phyloP scores from a whole-genome alignment of 1,284 basidiomycete genomes.

The Mycena sp. region DNA sequence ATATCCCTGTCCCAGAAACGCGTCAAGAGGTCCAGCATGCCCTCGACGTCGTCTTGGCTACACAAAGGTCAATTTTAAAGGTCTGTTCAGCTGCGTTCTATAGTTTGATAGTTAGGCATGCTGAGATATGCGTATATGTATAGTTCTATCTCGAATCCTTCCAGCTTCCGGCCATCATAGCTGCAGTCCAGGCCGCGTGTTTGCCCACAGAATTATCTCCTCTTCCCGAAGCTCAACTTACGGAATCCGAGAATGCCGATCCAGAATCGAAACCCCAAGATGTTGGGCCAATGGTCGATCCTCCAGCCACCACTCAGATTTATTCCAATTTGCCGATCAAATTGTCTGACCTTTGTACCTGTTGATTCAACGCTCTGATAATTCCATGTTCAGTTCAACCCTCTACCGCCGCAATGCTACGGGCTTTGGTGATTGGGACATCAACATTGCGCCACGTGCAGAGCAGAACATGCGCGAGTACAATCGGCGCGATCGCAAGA shows the following conservation, averaged over 20 bases:
- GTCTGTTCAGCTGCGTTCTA: neutral
- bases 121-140: slow-evolving; percentile 18
- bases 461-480: slow-evolving; percentile 52
- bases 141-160: no score
- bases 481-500: slow-evolving; percentile 50
- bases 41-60: neutral
- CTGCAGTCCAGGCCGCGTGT: no score
- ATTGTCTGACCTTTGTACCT: neutral
- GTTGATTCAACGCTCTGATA: neutral
- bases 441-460: slow-evolving; percentile 57
- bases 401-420: slow-evolving; percentile 6
- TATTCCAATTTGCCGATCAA: slow-evolving; percentile 16
- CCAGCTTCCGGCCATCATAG: no score
- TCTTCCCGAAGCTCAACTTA: neutral
- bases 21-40: slow-evolving; percentile 12
- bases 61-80: slow-evolving; percentile 14
- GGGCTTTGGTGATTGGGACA: slow-evolving; percentile 63
- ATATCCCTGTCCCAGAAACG: slow-evolving; percentile 16
- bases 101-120: neutral
- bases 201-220: no score
- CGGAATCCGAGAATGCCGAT: neutral
- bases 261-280: neutral
- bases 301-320: neutral
- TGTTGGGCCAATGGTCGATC: neutral
- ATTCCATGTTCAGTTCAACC: slow-evolving; percentile 5